Evolutionary conservation across 257 asterid species (phyloP), one percentile per base, ranked within the genome.

Genomic region (Anisodus acutangulus): DNA sequence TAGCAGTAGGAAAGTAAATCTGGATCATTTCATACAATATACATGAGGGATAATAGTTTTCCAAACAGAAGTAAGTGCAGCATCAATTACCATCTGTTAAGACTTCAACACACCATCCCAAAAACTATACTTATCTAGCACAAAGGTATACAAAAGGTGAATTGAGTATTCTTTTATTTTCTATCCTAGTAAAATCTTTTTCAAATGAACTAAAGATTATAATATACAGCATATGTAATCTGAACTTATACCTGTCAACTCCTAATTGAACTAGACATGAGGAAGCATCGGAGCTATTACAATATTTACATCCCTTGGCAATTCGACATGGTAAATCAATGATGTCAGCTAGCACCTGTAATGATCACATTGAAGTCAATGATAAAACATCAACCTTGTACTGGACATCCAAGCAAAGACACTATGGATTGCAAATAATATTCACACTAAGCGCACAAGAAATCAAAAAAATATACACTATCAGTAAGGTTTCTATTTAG

Each of bases 321-420:
- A 95, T 92, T 88, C 99, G 97, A 88, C 99, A 97, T 22, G 98
- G 98, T 88, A 97, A 91, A 86, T 94, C 95, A 87, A 97, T 92
- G 62, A 86, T 87, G 87, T 97, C 99, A 63, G 99, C 99, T 79
- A 97, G 90, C 78, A 92, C 99, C 99, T 97, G 92, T 78, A 90
- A 87, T 82, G 85, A 78, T 82, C 54, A 86, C 69, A 79, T 83
- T 60, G 67, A 49, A 45, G 71, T 82, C 83, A 63, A 57, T 26
- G 80, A 72, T 79, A 83, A 85, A 79, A 82, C 53, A 66, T 51
- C 22, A 76, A 53, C 63, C 64, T 76, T 31, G 41, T 72, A 72
- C 22, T 16, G 45, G 58, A 49, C 67, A 57, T 47, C 22, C 81
- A 45, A 26, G 60, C 43, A 47, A 43, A 71, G 57, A 43, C 9